Evolutionary conservation across 202 grass and related monocot species (phyloP).

Genomic region (Setaria viridis): DNA sequence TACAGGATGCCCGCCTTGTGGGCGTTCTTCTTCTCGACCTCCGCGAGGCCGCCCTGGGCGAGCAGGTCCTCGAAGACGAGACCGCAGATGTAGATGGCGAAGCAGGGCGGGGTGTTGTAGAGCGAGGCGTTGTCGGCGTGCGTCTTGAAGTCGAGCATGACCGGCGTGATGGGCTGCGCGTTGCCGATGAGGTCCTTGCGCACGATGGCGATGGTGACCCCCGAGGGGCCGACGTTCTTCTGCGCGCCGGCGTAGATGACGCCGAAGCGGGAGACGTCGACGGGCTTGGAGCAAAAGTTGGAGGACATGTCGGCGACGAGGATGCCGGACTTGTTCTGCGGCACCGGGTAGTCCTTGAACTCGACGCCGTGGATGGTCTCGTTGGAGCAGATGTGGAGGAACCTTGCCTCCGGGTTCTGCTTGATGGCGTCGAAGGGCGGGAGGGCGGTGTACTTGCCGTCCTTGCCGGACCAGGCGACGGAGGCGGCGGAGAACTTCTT

Average conservation of each 20-base stretch:
- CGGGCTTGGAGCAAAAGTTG: conserved; percentile 99
- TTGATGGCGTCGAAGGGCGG: conserved; percentile 56
- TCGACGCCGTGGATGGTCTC: conserved; percentile 99
- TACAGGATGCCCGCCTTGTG: conserved; percentile 86
- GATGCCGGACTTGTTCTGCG: conserved; percentile 57
- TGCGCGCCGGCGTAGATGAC: conserved; percentile 97
- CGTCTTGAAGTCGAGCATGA: conserved; percentile 97
- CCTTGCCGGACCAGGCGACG: conserved; percentile 85
- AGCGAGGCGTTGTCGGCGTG: conserved; percentile 86
- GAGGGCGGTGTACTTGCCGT: conserved; percentile 86
- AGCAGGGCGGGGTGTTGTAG: conserved; percentile 99
- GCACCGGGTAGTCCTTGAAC: conserved; percentile 94
- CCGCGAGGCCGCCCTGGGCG: conserved; percentile 74
- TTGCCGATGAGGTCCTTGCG: conserved; percentile 87
- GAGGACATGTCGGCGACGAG: conserved; percentile 99
- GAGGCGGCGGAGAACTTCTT: conserved; percentile 80
- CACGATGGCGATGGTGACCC: conserved; percentile 88
- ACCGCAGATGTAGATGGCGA: conserved; percentile 88
- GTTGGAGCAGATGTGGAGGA: conserved; percentile 98
- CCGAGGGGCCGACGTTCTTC: conserved; percentile 94
- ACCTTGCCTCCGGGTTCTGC: conserved; percentile 77
- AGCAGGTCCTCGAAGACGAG: conserved; percentile 94
- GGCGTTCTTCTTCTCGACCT: conserved; percentile 86
- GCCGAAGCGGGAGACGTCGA: conserved; percentile 87
- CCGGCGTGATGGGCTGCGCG: conserved; percentile 80